These are phyloP conservation scores for Panaeolus papilionaceus DNA, from an alignment of 768 basidiomycete species.

Conservation along the genomic window DNA sequence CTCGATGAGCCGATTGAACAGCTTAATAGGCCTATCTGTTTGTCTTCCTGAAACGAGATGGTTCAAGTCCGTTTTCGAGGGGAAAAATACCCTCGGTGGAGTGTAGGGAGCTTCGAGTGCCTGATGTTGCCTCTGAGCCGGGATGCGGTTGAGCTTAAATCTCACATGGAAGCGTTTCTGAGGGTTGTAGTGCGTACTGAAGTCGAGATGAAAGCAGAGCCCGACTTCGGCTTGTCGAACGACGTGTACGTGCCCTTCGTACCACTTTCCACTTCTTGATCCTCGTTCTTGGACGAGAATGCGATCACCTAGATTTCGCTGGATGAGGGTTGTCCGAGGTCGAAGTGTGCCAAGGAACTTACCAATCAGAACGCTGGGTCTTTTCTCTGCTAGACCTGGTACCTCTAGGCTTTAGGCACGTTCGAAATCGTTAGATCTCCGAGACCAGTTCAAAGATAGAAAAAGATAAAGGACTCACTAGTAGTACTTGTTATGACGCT, in stretches of 20 bases:
- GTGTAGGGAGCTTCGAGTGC: conserved; percentile 54
- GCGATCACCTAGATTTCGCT: conserved; percentile 47
- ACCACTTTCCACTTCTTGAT: conserved; percentile 53
- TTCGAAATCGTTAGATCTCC: not conserved
- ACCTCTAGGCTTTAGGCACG: conserved; percentile 29
- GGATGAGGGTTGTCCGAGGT: too few relatives aligned
- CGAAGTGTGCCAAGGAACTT: conserved; percentile 18
- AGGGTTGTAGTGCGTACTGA: conserved; percentile 41
- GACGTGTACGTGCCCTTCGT: conserved; percentile 61
- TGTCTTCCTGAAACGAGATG: conserved; percentile 5
- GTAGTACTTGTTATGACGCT: conserved; percentile 39
- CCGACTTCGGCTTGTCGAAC: conserved; percentile 56
- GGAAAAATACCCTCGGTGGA: conserved; percentile 58
- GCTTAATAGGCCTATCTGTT: conserved; percentile 24
- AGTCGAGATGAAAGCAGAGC: conserved; percentile 53
- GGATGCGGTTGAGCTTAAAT: conserved; percentile 63
- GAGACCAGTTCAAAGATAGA: too few relatives aligned
- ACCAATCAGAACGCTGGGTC: conserved; percentile 64
- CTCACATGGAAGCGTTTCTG: conserved; percentile 53
- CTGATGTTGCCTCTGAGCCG: conserved; percentile 63
- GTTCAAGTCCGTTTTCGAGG: conserved; percentile 33
- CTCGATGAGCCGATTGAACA: conserved; percentile 50
- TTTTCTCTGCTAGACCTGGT: conserved; percentile 65
- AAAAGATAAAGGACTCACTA: conserved; percentile 38
- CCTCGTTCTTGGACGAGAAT: conserved; percentile 57